phyloP scores from a whole-genome alignment of 78 protist species.

The Speleostelium caveatum region DNA sequence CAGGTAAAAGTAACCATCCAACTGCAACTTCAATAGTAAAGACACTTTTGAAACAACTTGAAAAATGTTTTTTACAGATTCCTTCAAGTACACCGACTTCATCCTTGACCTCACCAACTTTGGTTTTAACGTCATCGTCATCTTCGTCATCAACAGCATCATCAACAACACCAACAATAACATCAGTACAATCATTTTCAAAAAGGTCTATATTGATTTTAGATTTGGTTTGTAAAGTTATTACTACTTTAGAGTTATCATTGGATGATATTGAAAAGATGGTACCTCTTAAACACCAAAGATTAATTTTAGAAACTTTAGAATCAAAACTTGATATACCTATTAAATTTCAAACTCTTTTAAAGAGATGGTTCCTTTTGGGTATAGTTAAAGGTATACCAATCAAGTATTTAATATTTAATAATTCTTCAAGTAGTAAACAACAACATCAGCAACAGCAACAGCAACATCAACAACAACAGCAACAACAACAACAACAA shows the following conservation, averaged over 20 bases:
- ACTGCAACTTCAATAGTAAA: slow-evolving; percentile 21
- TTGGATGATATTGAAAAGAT: slow-evolving; percentile 51
- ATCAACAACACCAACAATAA: background rate
- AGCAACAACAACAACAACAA: background rate
- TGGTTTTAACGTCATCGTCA: background rate
- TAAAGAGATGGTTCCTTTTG: slow-evolving; percentile 53
- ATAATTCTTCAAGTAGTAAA: background rate
- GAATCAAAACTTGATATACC: background rate
- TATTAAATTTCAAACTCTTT: slow-evolving; percentile 2
- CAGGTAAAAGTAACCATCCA: slow-evolving; percentile 57
- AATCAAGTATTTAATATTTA: slow-evolving; percentile 24
- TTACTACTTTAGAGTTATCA: slow-evolving; percentile 12
- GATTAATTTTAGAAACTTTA: slow-evolving; percentile 12
- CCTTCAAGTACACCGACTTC: background rate
- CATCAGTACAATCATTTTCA: background rate
- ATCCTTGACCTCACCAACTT: background rate
- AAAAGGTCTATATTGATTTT: slow-evolving; percentile 14
- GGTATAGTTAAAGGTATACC: slow-evolving; percentile 66
- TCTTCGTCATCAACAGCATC: background rate
- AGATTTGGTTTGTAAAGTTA: slow-evolving; percentile 8
- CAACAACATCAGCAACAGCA: background rate
- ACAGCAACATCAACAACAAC: background rate
- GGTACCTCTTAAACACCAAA: slow-evolving; percentile 47
- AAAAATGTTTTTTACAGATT: slow-evolving; percentile 7
- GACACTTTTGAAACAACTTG: slow-evolving; percentile 62